These are phyloP conservation scores for Penicillium sp. DNA, from an alignment of 2,329 filamentous ascomycete genomes.

Conservation along the genomic window DNA sequence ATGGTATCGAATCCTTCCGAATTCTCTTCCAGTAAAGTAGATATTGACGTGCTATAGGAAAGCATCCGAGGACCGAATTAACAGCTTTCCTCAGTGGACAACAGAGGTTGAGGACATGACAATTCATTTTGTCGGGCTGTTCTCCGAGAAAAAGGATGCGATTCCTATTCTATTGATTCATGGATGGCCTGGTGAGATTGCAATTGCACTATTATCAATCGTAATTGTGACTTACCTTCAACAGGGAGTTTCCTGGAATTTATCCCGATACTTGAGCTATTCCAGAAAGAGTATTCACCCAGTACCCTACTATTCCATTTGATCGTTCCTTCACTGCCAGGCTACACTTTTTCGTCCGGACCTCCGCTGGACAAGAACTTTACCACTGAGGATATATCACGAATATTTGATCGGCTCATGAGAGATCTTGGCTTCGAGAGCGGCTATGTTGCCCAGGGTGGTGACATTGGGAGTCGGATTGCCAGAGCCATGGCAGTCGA, in stretches of 20 bases:
- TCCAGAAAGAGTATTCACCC: constrained; percentile 26
- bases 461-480: constrained; percentile 30
- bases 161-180: constrained; percentile 47
- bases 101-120: constrained; percentile 40
- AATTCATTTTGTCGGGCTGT: constrained; percentile 50
- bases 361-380: constrained; percentile 28
- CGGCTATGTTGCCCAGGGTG: constrained; percentile 32
- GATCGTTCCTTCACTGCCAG: constrained; percentile 32
- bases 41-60: constrained; percentile 15
- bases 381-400: constrained; percentile 22
- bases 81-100: constrained; percentile 51
- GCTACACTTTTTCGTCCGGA: constrained; percentile 30
- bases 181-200: constrained; percentile 30
- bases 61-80: constrained; percentile 43
- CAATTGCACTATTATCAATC: neutral
- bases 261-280: constrained; percentile 28
- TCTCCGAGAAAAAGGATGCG: constrained; percentile 45
- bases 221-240: neutral
- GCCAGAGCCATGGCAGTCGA: constrained; percentile 23
- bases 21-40: neutral
- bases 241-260: constrained; percentile 35
- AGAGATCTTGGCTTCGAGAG: constrained; percentile 26
- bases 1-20: constrained; percentile 37
- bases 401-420: constrained; percentile 30
- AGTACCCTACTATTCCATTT: constrained; percentile 29